Evolutionary conservation across 768 basidiomycete genomes (phyloP), one percentile per base, ranked within the genome.

Genomic region (Boletus subcaerulescens): DNA sequence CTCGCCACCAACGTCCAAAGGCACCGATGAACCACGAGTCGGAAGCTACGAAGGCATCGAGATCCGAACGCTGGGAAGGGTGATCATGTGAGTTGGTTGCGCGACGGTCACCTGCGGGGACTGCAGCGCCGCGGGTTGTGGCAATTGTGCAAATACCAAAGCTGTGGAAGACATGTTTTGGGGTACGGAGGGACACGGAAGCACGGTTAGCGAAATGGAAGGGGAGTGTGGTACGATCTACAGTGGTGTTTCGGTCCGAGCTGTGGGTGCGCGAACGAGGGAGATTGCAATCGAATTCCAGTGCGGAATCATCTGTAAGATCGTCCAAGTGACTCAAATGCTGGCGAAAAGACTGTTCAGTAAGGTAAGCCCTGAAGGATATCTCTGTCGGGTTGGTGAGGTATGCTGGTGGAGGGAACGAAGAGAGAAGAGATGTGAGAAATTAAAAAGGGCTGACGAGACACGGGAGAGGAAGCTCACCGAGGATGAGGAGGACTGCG

Each of bases 331-430:
- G 87, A 56, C 85, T 91, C 56, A 98, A 82, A 71, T 98, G 94
- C 52, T 91, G 90, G 49, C 95, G 91, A 71, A 99, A 98, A 24
- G 93, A 95, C 66, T 91, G 91, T 67, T 97, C 94, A n/a, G 95
- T 98, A 61, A 98, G 86, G 74, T 92, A 95, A 18, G 93, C 80
- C 49, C 95, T 86, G 73, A 99, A 98, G 8, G 93, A 93, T 45
- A 86, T 86, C 73, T 98, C 94, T 52, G 88, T 85, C 22, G 96
- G 96, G 72, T 98, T 98, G 33, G 93, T 92, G 68, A 95, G 83
- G 77, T 93, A 93, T 45, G 95, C 96, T 98, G 76, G 42, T 56
- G 43, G 44, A 38, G 5, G 26, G 47, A 22, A 39, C 24, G 50
- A 50, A 53, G 31, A 59, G 32, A 38, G 32, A 38, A 40, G 22